phyloP scores from a whole-genome alignment of 208 protist species.

The Acanthamoeba castellanii region DNA sequence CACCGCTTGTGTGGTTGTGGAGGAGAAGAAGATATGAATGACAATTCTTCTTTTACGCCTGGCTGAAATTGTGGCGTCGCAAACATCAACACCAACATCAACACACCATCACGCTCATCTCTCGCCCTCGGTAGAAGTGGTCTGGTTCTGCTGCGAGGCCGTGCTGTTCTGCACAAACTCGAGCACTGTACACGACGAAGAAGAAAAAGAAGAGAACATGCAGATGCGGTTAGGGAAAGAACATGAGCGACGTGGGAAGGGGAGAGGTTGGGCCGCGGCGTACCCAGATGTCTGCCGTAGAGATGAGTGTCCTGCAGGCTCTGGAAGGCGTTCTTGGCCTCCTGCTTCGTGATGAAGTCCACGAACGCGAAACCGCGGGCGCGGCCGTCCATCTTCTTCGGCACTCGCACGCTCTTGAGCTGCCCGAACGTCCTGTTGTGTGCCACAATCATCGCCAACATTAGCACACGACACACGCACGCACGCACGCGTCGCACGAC shows the following conservation, averaged over 20 bases:
- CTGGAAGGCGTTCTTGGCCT: slow-evolving; percentile 95
- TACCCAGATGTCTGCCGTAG: slow-evolving; percentile 96
- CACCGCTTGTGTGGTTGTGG: too few species aligned
- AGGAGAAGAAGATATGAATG: too few species aligned
- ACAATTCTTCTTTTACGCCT: too few species aligned
- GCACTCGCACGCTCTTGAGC: slow-evolving; percentile 96
- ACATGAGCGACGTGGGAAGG: too few species aligned
- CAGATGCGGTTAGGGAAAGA: too few species aligned
- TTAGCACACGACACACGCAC: too few species aligned
- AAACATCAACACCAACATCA: too few species aligned
- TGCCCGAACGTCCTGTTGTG: slow-evolving; percentile 91
- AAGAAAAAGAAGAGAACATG: background rate
- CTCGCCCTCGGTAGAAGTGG: background rate
- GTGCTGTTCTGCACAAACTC: slow-evolving; percentile 32
- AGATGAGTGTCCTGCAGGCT: slow-evolving; percentile 96
- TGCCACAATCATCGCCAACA: background rate
- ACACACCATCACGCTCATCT: background rate
- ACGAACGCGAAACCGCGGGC: slow-evolving; percentile 99
- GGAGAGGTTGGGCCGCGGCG: background rate
- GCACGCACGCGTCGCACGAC: too few species aligned
- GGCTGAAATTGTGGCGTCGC: too few species aligned
- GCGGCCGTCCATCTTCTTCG: slow-evolving; percentile 94
- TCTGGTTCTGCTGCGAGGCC: background rate
- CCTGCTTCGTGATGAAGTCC: slow-evolving; percentile 97
- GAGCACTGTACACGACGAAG: background rate